Conservation (phyloP, 2,329 filamentous ascomycete species). For the Didymosphaeria variabile region DNA sequence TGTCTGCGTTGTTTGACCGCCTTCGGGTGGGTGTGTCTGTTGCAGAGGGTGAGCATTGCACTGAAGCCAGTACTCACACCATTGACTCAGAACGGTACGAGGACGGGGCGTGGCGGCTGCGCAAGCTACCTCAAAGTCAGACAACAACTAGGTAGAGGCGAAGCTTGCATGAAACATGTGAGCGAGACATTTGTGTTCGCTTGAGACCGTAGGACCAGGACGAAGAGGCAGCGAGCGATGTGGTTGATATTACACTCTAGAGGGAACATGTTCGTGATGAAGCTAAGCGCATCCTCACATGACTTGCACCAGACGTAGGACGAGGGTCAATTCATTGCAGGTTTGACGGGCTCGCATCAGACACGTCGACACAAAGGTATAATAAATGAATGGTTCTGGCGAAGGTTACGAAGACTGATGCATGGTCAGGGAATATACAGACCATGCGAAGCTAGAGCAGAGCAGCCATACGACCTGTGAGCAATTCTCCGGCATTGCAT, state of each 20-base stretch:
- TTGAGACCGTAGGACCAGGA: background rate
- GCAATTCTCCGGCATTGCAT: slow-evolving; percentile 4
- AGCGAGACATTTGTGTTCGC: background rate
- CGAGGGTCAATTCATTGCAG: background rate
- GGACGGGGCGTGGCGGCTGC: background rate
- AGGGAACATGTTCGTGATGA: background rate
- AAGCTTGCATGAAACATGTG: background rate
- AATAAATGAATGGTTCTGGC: background rate
- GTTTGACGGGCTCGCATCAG: background rate
- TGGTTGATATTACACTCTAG: background rate
- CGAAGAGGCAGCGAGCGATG: background rate
- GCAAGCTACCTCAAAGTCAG: background rate
- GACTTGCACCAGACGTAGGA: background rate
- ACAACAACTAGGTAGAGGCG: background rate
- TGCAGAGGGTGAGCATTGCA: background rate
- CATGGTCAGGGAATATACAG: background rate
- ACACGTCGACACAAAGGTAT: background rate
- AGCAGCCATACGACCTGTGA: no score
- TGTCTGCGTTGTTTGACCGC: background rate
- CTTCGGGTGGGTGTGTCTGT: background rate
- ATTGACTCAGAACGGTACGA: background rate
- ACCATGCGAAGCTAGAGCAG: background rate
- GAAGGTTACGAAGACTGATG: background rate
- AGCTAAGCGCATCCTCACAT: no score
- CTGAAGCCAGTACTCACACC: background rate